Conservation (phyloP, 805 yeast genomes). For the Cyberlindnera nakhonratchasimensis region DNA sequence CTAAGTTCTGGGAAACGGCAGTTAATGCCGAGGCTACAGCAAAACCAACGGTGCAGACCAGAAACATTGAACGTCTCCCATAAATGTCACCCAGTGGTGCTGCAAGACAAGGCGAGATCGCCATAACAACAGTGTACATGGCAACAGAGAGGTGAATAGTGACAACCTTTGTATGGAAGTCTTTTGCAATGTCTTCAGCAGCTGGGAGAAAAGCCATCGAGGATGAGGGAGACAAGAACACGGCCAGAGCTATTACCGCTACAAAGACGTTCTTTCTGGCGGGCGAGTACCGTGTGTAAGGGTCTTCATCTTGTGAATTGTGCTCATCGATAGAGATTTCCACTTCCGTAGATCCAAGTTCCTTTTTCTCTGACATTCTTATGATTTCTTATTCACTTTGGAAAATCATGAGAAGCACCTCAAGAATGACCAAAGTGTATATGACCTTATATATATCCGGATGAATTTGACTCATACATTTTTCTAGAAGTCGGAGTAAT, state of each 20-base stretch:
- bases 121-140: constrained; percentile 35
- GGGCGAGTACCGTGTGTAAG: constrained; percentile 4
- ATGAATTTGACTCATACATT: too few relatives aligned
- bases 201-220: constrained; percentile 9
- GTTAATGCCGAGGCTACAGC: constrained; percentile 31
- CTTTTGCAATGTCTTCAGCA: background rate
- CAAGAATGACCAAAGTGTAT: too few relatives aligned
- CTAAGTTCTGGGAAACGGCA: constrained; percentile 46
- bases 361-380: background rate
- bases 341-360: background rate
- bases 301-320: background rate
- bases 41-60: constrained; percentile 36
- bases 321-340: background rate
- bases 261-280: constrained; percentile 3
- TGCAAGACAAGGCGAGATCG: constrained; percentile 46
- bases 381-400: background rate
- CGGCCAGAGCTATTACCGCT: constrained; percentile 1
- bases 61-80: constrained; percentile 44
- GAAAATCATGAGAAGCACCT: too few relatives aligned
- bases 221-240: constrained; percentile 7
- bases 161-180: constrained; percentile 5
- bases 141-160: constrained; percentile 7
- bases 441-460: too few relatives aligned
- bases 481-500: background rate
- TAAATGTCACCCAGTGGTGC: constrained; percentile 49